Evolutionary conservation across 1,139 yeast genomes (phyloP).

Genomic region (Pneumocystis sp.): DNA sequence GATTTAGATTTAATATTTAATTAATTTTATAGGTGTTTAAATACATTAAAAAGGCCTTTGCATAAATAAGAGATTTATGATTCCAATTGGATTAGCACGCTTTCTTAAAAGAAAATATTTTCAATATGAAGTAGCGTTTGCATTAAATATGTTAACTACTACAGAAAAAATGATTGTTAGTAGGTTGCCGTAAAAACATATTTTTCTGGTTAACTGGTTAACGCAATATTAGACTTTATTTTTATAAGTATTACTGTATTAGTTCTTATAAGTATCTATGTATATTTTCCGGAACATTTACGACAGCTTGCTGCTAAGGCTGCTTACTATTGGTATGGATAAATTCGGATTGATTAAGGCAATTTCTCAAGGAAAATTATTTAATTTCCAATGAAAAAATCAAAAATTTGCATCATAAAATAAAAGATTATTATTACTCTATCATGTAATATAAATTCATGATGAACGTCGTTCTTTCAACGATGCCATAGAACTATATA

Average conservation of each 20-base stretch:
- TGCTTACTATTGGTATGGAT: neutral
- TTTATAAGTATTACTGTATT: neutral
- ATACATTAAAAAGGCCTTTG: neutral
- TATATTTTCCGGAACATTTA: slow-evolving; percentile 1
- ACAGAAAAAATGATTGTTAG: slow-evolving; percentile 1
- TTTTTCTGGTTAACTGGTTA: neutral
- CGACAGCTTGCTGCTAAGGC: slow-evolving; percentile 1
- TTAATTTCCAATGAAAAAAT: neutral
- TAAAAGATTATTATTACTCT: neutral
- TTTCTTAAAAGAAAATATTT: neutral
- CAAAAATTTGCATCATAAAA: neutral
- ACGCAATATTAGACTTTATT: neutral
- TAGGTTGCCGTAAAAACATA: neutral
- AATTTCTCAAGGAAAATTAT: neutral
- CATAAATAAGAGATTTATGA: neutral
- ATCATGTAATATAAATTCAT: neutral
- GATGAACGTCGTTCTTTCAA: slow-evolving; percentile 1
- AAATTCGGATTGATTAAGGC: neutral
- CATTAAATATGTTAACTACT: slow-evolving; percentile 1
- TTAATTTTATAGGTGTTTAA: neutral
- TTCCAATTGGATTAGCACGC: neutral
- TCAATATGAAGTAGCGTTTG: slow-evolving; percentile 1
- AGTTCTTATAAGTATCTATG: neutral
- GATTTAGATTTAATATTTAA: neutral
- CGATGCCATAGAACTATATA: slow-evolving; percentile 7